These are phyloP conservation scores for Lasiosphaeria miniovina DNA, from an alignment of 495 filamentous ascomycete genomes.

Conservation along the genomic window DNA sequence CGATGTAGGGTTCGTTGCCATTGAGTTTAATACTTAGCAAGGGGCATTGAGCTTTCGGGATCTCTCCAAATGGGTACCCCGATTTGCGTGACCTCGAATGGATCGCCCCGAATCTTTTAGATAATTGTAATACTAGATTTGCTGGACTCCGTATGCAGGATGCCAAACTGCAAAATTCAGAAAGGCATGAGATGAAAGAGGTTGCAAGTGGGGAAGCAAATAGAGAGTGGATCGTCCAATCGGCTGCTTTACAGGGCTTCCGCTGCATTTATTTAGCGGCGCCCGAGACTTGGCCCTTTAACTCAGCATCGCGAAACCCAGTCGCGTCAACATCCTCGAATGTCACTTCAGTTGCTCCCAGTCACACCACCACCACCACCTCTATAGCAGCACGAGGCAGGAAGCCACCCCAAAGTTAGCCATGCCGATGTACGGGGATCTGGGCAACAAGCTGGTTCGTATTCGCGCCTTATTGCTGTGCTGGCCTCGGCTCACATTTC, in stretches of 20 bases:
- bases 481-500: slow-evolving; percentile 20
- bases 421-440: slow-evolving; percentile 81
- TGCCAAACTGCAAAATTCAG: background rate
- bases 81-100: too few species aligned
- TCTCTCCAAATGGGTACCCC: too few species aligned
- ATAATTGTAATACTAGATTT: too few species aligned
- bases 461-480: slow-evolving; percentile 5
- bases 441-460: slow-evolving; percentile 77
- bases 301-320: background rate
- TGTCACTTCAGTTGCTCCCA: background rate
- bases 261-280: background rate
- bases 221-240: background rate
- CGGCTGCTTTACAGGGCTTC: background rate
- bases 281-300: background rate
- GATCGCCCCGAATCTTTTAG: too few species aligned
- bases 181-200: too few species aligned
- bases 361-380: background rate
- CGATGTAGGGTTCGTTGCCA: too few species aligned
- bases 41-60: too few species aligned
- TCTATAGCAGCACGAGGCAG: background rate
- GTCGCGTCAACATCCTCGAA: background rate
- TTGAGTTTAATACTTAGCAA: too few species aligned
- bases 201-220: background rate
- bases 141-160: background rate
- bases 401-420: slow-evolving; percentile 1